Percentiles rank a stretch among this genome's conserved stretches.
Evolutionary conservation across 1,284 basidiomycete genomes (phyloP).

Genomic region (Ceratobasidium sp.): DNA sequence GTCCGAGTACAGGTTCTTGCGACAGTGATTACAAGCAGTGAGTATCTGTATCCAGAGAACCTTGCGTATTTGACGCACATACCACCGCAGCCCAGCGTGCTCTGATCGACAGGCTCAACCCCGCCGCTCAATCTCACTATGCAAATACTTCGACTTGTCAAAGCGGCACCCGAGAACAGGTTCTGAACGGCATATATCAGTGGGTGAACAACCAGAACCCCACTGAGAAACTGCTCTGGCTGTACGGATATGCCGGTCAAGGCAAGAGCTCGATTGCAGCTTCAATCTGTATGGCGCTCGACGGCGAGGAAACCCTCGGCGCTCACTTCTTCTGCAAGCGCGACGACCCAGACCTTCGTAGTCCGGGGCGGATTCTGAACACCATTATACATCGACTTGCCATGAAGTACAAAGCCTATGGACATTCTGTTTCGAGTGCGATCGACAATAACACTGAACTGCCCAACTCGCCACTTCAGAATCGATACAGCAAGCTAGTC

Average conservation of each 20-base stretch:
- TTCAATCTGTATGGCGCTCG: conserved; percentile 3
- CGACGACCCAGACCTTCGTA: conserved; percentile 15
- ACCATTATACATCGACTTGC: conserved; percentile 5
- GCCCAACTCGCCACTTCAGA: conserved; percentile 6
- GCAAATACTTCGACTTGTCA: not conserved
- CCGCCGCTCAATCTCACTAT: not conserved
- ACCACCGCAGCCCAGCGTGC: not conserved
- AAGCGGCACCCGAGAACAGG: not conserved
- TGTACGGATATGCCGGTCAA: conserved; percentile 9
- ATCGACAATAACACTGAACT: not conserved
- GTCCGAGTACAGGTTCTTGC: not conserved
- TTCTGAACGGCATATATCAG: not conserved
- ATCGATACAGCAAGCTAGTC: conserved; percentile 5
- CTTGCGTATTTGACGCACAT: not conserved
- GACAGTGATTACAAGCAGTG: not conserved
- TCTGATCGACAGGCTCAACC: conserved; percentile 6
- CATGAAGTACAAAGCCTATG: not conserved
- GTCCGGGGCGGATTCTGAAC: not conserved
- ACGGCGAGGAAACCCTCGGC: not conserved
- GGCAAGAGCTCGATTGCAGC: conserved; percentile 18
- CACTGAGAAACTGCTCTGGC: conserved; percentile 4
- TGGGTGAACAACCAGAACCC: not conserved
- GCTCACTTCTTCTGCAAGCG: conserved; percentile 22
- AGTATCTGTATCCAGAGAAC: not conserved
- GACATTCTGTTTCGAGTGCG: not conserved